Evolutionary conservation across 176 grass and related monocot genomes (phyloP), one percentile per base, ranked within the genome.

Genomic region (Carex cristatella): DNA sequence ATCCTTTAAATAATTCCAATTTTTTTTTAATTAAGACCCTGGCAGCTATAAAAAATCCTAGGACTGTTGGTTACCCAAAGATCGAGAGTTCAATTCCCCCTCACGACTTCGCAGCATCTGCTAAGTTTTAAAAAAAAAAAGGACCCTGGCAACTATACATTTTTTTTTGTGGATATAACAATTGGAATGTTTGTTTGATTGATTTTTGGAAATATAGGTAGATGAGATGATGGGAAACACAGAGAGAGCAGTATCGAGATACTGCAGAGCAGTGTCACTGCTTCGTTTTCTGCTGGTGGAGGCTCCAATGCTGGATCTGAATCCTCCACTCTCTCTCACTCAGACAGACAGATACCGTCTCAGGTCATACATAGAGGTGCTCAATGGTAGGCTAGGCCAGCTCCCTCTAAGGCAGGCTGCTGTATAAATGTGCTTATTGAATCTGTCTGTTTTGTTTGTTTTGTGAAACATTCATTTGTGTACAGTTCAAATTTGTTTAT

Each of bases 201-300:
- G 74, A 56, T 83, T 63, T 44, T n/a, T 59, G 59, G 57, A 89
- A 71, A 53, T 48, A 51, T 84, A 98, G 96, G 96, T 98, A 53
- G 83, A 89, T 85, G 96, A 98, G 81, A 98, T 94, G 91, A 88
- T 91, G 87, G 93, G 93, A 65, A 95, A 88, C 61, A 70, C 72
- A 14, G 85, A 86, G 28, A 56, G 70, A 64, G 96, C 96, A 13
- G 85, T 83, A 59, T 86, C 65, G 1, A 84, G 70, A 55, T 98
- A 98, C 83, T 90, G 65, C 57, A 95, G 88, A 87, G 91, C 93
- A 10, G 88, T 92, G 85, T 88, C 80, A 71, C 85, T 95, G 71
- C 79, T 98, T 64, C 84, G 87, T 11, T 95, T 98, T 88, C 93
- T 98, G 70, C 86, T 98, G 71, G 91, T 89, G 5, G 95, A 97